A percentile compares a stretch with the other conserved stretches of the same genome.
Conservation (phyloP, 768 basidiomycete species). For the Russula lepida region DNA sequence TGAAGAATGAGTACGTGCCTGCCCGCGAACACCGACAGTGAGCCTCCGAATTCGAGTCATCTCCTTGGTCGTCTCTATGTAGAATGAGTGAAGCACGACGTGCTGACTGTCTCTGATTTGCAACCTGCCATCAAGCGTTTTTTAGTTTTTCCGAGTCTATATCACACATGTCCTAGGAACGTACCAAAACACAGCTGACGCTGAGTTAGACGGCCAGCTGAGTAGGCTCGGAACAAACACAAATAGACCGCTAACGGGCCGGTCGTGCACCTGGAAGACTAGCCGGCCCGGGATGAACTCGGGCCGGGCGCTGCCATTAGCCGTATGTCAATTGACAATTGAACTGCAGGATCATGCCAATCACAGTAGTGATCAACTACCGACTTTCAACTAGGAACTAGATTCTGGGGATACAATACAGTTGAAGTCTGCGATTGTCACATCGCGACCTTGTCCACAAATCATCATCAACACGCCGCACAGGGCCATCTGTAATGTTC, state of each 20-base stretch:
- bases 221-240: too few relatives aligned
- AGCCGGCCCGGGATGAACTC: background rate
- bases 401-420: background rate
- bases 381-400: background rate
- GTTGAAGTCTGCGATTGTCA: background rate
- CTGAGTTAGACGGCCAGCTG: too few relatives aligned
- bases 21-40: too few relatives aligned
- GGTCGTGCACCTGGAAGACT: background rate
- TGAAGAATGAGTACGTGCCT: too few relatives aligned
- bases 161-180: background rate
- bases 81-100: background rate
- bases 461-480: background rate
- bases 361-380: background rate
- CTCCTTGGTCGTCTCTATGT: too few relatives aligned
- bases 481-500: background rate
- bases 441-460: background rate
- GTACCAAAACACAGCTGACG: too few relatives aligned
- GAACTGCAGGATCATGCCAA: too few relatives aligned
- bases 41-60: too few relatives aligned
- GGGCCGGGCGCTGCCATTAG: too few relatives aligned
- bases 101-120: background rate
- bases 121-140: background rate
- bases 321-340: too few relatives aligned
- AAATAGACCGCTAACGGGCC: background rate
- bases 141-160: background rate